A percentile compares a stretch with the other conserved stretches of the same genome.
Conservation (phyloP, 768 basidiomycete species). For the Tricholoma sp. region DNA sequence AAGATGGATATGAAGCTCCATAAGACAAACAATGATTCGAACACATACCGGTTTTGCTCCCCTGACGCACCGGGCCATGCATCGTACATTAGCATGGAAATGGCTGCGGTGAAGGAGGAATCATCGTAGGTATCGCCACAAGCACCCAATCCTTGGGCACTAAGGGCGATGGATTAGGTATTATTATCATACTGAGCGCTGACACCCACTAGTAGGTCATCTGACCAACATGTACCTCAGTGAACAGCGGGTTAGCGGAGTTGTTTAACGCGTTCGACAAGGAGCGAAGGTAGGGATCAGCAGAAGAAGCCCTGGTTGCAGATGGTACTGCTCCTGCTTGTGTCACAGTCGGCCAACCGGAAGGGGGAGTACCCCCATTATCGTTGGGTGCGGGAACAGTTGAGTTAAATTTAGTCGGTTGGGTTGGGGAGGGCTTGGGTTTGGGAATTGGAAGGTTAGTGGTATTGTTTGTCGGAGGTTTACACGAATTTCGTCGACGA, state of each 20-base stretch:
- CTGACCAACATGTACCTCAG: conserved; percentile 17
- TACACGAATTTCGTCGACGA: conserved; percentile 5
- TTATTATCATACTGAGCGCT: neutral
- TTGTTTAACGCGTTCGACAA: conserved; percentile 26
- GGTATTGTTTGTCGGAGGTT: neutral
- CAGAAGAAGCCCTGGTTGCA: conserved; percentile 18
- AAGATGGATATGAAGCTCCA: neutral
- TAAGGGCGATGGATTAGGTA: conserved; percentile 10
- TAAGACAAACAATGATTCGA: neutral
- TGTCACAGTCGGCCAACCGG: conserved; percentile 22
- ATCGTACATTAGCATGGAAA: conserved; percentile 24
- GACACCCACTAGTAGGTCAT: conserved; percentile 29
- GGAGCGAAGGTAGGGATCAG: conserved; percentile 23
- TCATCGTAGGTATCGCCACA: conserved; percentile 28
- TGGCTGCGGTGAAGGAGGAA: conserved; percentile 24
- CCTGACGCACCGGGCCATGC: conserved; percentile 20
- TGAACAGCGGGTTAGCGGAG: conserved; percentile 18
- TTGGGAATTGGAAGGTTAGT: neutral
- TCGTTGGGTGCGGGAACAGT: neutral
- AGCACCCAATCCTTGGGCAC: conserved; percentile 24
- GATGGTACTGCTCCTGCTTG: conserved; percentile 17
- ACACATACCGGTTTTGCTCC: conserved; percentile 21
- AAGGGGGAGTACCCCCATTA: conserved; percentile 6
- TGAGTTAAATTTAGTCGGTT: neutral
- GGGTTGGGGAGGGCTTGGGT: neutral